These are phyloP conservation scores for Aspergillus pseudotamarii DNA, from an alignment of 2,329 filamentous ascomycete species.

Conservation along the genomic window DNA sequence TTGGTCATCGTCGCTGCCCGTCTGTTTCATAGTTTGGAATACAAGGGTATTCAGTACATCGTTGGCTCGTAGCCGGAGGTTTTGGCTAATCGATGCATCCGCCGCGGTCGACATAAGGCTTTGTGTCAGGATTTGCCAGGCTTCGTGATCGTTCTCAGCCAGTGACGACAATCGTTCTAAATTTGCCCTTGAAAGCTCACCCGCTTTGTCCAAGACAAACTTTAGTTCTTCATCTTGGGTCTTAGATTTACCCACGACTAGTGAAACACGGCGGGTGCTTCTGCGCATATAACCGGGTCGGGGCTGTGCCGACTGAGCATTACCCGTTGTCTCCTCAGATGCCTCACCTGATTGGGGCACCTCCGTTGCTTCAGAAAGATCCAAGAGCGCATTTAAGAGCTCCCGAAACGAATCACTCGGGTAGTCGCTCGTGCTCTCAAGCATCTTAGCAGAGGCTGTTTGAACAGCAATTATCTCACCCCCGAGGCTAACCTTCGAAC, in stretches of 20 bases:
- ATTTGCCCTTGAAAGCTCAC: constrained; percentile 73
- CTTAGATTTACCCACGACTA: constrained; percentile 43
- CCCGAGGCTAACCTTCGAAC: constrained; percentile 65
- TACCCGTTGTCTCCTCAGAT: constrained; percentile 58
- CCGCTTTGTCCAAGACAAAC: constrained; percentile 70
- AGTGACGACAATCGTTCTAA: constrained; percentile 72
- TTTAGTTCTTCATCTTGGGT: constrained; percentile 48
- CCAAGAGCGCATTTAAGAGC: constrained; percentile 74
- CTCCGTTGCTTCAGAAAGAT: constrained; percentile 57
- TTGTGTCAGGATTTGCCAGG: constrained; percentile 71
- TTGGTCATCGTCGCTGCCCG: constrained; percentile 43
- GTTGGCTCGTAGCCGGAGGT: constrained; percentile 55
- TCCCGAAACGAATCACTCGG: constrained; percentile 79
- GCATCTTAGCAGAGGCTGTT: constrained; percentile 78
- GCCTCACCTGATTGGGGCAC: constrained; percentile 52
- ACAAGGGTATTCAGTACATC: constrained; percentile 59
- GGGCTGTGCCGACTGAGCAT: constrained; percentile 26
- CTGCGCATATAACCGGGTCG: constrained; percentile 37
- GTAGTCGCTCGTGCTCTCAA: constrained; percentile 92
- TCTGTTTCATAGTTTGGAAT: constrained; percentile 47
- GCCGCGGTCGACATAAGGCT: constrained; percentile 54
- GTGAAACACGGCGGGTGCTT: constrained; percentile 44
- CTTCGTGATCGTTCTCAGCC: constrained; percentile 64
- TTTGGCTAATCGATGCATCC: constrained; percentile 41
- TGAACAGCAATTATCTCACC: constrained; percentile 86